Evolutionary conservation across 805 yeast genomes (phyloP).

Genomic region (Blastobotrys chiropterorum): DNA sequence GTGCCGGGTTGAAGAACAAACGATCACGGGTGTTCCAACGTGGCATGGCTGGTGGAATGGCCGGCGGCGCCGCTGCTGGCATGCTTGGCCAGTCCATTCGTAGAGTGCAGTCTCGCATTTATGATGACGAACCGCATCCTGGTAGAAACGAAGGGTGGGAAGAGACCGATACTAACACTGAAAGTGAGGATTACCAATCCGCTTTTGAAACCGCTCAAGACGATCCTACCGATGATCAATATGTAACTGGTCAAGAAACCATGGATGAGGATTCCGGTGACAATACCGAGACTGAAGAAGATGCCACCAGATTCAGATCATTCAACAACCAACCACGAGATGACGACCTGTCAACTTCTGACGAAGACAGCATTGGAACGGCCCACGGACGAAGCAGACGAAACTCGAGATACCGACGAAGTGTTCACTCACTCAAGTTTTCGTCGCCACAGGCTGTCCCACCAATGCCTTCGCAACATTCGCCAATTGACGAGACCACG

Average conservation of each 20-base stretch:
- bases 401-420: conserved; percentile 5
- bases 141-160: conserved; percentile 17
- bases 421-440: conserved; percentile 1
- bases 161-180: conserved; percentile 11
- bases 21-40: conserved; percentile 9
- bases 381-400: neutral
- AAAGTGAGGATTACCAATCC: conserved; percentile 19
- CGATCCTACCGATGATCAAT: conserved; percentile 27
- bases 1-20: conserved; percentile 5
- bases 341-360: conserved; percentile 11
- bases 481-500: neutral
- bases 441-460: neutral
- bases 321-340: neutral
- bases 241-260: conserved; percentile 20
- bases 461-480: neutral
- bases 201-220: conserved; percentile 27
- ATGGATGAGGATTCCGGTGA: conserved; percentile 18
- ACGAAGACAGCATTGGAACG: conserved; percentile 1
- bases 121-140: conserved; percentile 16
- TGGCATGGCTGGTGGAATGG: neutral
- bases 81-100: conserved; percentile 2
- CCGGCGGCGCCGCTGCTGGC: conserved; percentile 4
- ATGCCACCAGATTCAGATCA: conserved; percentile 6
- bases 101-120: conserved; percentile 10
- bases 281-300: conserved; percentile 30